These are phyloP conservation scores for Solanum aculeatissimum DNA, from an alignment of 305 asterid genomes.

Conservation along the genomic window DNA sequence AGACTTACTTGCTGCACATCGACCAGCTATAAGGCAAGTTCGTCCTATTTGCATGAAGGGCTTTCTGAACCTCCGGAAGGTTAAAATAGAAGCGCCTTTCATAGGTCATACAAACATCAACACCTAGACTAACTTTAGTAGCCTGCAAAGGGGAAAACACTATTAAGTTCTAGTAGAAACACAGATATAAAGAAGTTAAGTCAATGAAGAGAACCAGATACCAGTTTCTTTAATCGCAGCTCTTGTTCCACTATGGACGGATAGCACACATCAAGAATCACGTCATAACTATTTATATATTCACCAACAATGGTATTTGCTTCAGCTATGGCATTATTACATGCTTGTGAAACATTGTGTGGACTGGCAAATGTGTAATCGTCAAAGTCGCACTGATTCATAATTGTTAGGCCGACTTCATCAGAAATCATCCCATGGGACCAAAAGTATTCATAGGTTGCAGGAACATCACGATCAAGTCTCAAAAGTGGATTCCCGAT, in stretches of 20 bases:
- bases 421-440: conserved; percentile 98
- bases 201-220: conserved; percentile 3
- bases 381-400: conserved; percentile 72
- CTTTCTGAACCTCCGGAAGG: conserved; percentile 76
- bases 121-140: conserved; percentile 58
- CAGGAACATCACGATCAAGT: conserved; percentile 81
- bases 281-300: conserved; percentile 66
- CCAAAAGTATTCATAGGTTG: conserved; percentile 79
- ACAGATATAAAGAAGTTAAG: neutral
- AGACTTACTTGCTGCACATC: conserved; percentile 40
- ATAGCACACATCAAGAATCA: conserved; percentile 87
- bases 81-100: conserved; percentile 63
- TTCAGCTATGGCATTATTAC: conserved; percentile 45
- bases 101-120: conserved; percentile 66
- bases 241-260: conserved; percentile 91
- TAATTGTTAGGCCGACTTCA: conserved; percentile 64
- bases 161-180: neutral
- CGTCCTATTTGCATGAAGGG: conserved; percentile 72
- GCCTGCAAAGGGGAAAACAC: conserved; percentile 30
- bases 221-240: conserved; percentile 67
- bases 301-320: conserved; percentile 62
- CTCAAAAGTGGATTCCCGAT: conserved; percentile 94
- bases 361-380: conserved; percentile 64
- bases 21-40: conserved; percentile 55
- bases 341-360: conserved; percentile 55